A percentile compares a stretch with the other conserved stretches of the same genome.
Evolutionary conservation across 352 stramenopile species (phyloP).

Genomic region (Globisporangium emineosum): DNA sequence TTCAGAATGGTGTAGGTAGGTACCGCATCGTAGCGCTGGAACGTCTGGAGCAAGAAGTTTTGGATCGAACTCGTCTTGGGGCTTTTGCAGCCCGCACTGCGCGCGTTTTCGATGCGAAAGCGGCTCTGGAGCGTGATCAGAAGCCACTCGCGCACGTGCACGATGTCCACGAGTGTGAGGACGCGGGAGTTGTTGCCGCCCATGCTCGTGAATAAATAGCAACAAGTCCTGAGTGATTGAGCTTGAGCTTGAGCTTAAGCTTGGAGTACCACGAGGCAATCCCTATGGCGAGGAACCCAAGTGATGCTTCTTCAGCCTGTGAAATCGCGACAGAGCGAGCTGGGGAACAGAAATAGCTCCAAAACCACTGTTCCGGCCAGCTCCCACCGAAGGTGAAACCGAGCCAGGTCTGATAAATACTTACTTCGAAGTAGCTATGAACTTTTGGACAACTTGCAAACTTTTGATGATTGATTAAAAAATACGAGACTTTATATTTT

Average conservation of each 20-base stretch:
- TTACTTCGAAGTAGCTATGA: too few species aligned
- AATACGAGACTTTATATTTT: too few species aligned
- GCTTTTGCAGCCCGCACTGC: not conserved
- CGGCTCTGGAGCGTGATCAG: conserved; percentile 26
- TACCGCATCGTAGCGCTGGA: conserved; percentile 36
- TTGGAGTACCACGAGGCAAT: not conserved
- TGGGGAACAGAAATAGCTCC: not conserved
- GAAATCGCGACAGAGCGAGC: not conserved
- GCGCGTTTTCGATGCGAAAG: conserved; percentile 10
- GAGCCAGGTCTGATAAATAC: too few species aligned
- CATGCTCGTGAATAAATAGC: too few species aligned
- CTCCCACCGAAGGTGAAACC: too few species aligned
- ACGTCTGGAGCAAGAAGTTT: conserved; percentile 16
- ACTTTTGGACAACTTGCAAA: too few species aligned
- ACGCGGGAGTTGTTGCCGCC: conserved; percentile 25
- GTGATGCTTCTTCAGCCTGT: not conserved
- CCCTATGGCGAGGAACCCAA: too few species aligned
- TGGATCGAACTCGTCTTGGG: conserved; percentile 14
- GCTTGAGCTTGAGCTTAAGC: not conserved
- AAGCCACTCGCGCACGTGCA: conserved; percentile 29
- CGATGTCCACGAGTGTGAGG: conserved; percentile 27
- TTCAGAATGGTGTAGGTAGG: not conserved
- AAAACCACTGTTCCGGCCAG: not conserved
- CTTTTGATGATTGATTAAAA: too few species aligned
- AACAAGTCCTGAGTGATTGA: not conserved